Evolutionary conservation across 306 rosid species (phyloP).

Genomic region (Fagus sylvatica): DNA sequence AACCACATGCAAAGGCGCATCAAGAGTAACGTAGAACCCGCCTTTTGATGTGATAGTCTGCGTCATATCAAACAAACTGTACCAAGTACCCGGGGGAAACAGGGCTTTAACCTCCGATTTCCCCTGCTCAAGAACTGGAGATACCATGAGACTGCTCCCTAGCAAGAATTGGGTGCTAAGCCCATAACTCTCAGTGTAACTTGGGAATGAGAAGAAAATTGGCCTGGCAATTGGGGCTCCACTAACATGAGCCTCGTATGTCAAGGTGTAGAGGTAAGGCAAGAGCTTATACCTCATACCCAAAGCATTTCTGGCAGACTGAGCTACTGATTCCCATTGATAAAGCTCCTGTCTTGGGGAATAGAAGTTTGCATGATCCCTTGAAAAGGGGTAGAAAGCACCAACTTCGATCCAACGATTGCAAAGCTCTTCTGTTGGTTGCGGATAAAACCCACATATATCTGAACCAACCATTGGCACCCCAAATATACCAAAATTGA

Average conservation of each 20-base stretch:
- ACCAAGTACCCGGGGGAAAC: slow-evolving; percentile 95
- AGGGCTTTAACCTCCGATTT: slow-evolving; percentile 72
- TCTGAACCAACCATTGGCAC: slow-evolving; percentile 99
- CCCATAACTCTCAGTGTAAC: slow-evolving; percentile 58
- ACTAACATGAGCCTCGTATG: slow-evolving; percentile 75
- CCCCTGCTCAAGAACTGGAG: slow-evolving; percentile 83
- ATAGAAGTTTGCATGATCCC: slow-evolving; percentile 89
- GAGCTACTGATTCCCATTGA: slow-evolving; percentile 88
- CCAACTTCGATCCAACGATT: slow-evolving; percentile 98
- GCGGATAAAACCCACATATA: slow-evolving; percentile 91
- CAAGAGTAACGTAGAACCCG: slow-evolving; percentile 62
- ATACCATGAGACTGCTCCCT: slow-evolving; percentile 78
- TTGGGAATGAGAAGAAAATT: slow-evolving; percentile 86
- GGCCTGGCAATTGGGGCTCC: slow-evolving; percentile 99
- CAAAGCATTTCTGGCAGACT: slow-evolving; percentile 85
- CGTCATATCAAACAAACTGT: slow-evolving; percentile 74
- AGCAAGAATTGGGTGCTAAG: slow-evolving; percentile 87
- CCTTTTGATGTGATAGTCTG: slow-evolving; percentile 46
- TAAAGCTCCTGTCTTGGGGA: slow-evolving; percentile 98
- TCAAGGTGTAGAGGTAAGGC: slow-evolving; percentile 89
- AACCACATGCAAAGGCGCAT: slow-evolving; percentile 80
- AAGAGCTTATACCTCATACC: slow-evolving; percentile 84
- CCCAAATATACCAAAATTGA: slow-evolving; percentile 93
- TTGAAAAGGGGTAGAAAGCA: slow-evolving; percentile 94
- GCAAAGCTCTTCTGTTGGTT: slow-evolving; percentile 94